These are phyloP conservation scores for Cordyceps pruinosa DNA, from an alignment of 2,329 filamentous ascomycete species.

Conservation along the genomic window DNA sequence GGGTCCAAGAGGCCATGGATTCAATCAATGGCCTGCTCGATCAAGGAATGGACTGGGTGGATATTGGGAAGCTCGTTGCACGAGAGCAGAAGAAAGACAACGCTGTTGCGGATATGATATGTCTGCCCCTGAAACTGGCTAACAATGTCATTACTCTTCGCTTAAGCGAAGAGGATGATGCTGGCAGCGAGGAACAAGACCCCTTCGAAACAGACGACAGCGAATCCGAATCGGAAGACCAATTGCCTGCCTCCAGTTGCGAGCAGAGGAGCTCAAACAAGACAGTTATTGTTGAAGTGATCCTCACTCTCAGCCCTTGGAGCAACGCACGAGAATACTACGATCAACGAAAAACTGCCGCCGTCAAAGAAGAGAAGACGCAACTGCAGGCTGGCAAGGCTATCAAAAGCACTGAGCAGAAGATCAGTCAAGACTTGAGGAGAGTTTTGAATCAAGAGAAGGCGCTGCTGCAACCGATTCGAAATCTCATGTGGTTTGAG, in stretches of 20 bases:
- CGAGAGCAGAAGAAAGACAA: conserved; percentile 77
- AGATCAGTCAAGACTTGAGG: conserved; percentile 78
- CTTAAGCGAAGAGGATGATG: conserved; percentile 63
- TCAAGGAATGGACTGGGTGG: conserved; percentile 96
- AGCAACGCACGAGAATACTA: conserved; percentile 89
- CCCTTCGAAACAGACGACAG: conserved; percentile 63
- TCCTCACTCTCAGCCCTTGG: conserved; percentile 76
- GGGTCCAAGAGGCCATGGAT: conserved; percentile 87
- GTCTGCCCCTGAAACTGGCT: conserved; percentile 78
- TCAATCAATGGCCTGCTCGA: conserved; percentile 86
- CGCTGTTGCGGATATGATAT: conserved; percentile 79
- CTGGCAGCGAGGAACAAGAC: conserved; percentile 53
- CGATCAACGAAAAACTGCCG: conserved; percentile 77
- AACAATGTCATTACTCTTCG: conserved; percentile 81
- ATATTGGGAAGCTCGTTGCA: conserved; percentile 82
- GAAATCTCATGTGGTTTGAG: conserved; percentile 89
- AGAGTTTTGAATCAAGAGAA: conserved; percentile 90
- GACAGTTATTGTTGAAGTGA: conserved; percentile 70
- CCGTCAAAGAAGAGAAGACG: conserved; percentile 82
- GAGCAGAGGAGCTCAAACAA: conserved; percentile 35
- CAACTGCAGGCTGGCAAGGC: conserved; percentile 73
- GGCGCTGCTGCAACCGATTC: conserved; percentile 72
- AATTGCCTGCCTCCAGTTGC: conserved; percentile 24
- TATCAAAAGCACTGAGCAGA: conserved; percentile 82
- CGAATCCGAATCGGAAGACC: conserved; percentile 30